Evolutionary conservation across 129 eudicot species (phyloP), one percentile per base, ranked within the genome.

Genomic region (Logfia minima): DNA sequence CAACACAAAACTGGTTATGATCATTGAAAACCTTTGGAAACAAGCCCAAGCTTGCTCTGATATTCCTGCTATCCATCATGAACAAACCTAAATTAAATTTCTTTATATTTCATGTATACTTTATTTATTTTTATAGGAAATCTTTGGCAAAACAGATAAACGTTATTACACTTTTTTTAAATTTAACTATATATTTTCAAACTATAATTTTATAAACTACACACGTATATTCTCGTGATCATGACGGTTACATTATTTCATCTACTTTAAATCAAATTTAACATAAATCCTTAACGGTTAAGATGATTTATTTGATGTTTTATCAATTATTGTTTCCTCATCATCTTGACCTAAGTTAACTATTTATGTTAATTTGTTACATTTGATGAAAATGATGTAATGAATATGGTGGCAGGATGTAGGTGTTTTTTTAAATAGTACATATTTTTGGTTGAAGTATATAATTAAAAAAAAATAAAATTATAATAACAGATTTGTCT

Each of bases 1-100:
- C 80, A 93, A 90, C 78, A 93, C 98, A 17, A 93, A 89, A 79
- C 83, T 93, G 84, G 98, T 93, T 69, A 93, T 93, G 98, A 93
- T 90, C 68, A 93, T 93, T 86, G 96, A 93, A 75, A 91, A 93
- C 83, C 96, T 93, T 75, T 89, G 87, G 83, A 90, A 88, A 85
- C 86, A 90, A 84, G 97, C 91, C 28, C 86, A 87, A 77, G 83
- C 96, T 45, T 85, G 85, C 81, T 79, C 97, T 55, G 59, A 83
- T 39, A 82, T 73, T 74, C 87, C 72, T 75, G 75, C 80, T 31
- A 80, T 56, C 71, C 79, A 74, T 75, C 84, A 80, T 60, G 71
- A 75, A 63, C 26, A 8, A 80, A 73, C 68, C 41, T 23, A 67
- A 67, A n/a, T 18, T 55, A 59, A 9, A 10, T 8, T 9, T 2